Evolutionary conservation across 768 basidiomycete species (phyloP), one percentile per base, ranked within the genome.

Genomic region (Grammothele lineata): DNA sequence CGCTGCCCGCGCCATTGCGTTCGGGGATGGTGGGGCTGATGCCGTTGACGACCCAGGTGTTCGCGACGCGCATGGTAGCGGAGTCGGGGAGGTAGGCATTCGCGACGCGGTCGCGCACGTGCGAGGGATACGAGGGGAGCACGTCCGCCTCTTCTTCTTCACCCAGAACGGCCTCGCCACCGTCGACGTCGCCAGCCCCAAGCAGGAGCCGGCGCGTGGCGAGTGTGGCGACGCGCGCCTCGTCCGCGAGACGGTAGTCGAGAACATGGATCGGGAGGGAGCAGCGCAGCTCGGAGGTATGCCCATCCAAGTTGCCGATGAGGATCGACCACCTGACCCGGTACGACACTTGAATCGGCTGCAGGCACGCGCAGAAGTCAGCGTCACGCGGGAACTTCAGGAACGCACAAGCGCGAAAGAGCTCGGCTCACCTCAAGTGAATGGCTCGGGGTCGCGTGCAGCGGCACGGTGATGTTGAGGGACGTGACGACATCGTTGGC

Each of bases 281-380:
- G 65, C 95, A 97, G 14, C 93, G 83, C n/a, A 98, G 74, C 64
- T 97, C 92, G 8, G 92, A 94, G 3, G 83, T 85, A 62, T 97
- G 95, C 0, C 93, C 93, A 61, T 97, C 95, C 6, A 75, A 73
- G 62, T 97, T 98, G 53, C 74, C 74, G 59, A 94, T 85, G 43
- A 83, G 70, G 51, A 91, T 85, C 14, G 64, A 77, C 88, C 88
- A 90, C 32, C 85, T 77, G 56, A 97, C 76, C 40, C 87, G 83
- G 66, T 98, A 91, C 2, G 73, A 73, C 18, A 92, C 73, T 17
- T 69, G 67, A 45, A 94, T 81, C 0, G 93, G 93, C 49, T 63
- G 41, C 3, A 19, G 22, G 21, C 17, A 24, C 23, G n/a, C n/a
- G n/a, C n/a, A n/a, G n/a, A n/a, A n/a, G 21, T 47, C 21, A 56